These are phyloP conservation scores for Lipomyces kockii DNA, from an alignment of 805 yeast genomes.

Conservation along the genomic window DNA sequence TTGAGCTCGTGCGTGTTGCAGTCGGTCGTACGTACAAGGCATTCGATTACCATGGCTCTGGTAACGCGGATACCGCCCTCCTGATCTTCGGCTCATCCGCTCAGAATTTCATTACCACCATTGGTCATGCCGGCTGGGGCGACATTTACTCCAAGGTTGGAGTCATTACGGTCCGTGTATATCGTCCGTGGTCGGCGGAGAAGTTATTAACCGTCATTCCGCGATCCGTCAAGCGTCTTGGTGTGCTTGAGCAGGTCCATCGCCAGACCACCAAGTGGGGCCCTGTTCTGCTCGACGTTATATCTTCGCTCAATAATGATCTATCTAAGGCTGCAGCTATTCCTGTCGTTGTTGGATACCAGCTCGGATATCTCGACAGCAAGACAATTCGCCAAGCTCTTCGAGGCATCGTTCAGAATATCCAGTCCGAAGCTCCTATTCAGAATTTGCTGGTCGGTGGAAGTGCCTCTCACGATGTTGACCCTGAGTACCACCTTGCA, in stretches of 20 bases:
- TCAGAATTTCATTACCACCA: constrained; percentile 50
- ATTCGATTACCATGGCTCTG: constrained; percentile 52
- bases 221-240: constrained; percentile 57
- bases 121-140: constrained; percentile 40
- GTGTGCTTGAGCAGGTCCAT: constrained; percentile 69
- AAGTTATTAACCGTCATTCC: constrained; percentile 59
- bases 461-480: constrained; percentile 38
- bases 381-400: constrained; percentile 52
- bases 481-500: constrained; percentile 31
- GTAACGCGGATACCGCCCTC: constrained; percentile 56
- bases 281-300: constrained; percentile 77
- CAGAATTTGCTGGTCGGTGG: constrained; percentile 67
- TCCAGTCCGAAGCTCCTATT: constrained; percentile 58
- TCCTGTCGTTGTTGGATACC: constrained; percentile 59
- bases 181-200: constrained; percentile 71
- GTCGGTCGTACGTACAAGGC: constrained; percentile 48
- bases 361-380: constrained; percentile 52
- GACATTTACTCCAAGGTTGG: constrained; percentile 50
- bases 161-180: constrained; percentile 62
- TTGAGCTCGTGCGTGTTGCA: constrained; percentile 44
- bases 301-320: constrained; percentile 54
- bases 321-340: constrained; percentile 34
- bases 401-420: constrained; percentile 57
- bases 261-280: constrained; percentile 55
- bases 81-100: constrained; percentile 67